Conservation (phyloP, 1,284 basidiomycete species). For the Leccinum subspadiceum region DNA sequence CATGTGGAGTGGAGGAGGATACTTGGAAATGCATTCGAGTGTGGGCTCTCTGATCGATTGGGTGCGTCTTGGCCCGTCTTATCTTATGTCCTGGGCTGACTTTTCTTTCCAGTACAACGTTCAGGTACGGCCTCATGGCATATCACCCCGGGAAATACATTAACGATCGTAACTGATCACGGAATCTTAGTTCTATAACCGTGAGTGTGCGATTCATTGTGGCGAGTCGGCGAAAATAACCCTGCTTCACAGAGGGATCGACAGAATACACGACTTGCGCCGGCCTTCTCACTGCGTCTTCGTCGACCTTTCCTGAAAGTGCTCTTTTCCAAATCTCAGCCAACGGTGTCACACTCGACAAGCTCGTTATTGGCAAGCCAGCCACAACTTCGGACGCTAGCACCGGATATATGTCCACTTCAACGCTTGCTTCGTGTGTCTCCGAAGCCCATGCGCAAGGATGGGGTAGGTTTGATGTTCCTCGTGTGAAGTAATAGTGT, state of each 20-base stretch:
- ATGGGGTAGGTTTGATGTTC: background rate
- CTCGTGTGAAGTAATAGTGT: conserved; percentile 31
- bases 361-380: conserved; percentile 65
- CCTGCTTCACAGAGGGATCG: background rate
- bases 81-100: background rate
- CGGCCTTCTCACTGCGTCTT: background rate
- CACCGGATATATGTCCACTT: conserved; percentile 38
- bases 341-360: conserved; percentile 35
- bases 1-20: conserved; percentile 44
- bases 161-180: conserved; percentile 1
- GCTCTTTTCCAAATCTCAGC: background rate
- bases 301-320: background rate
- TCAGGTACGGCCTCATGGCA: conserved; percentile 30
- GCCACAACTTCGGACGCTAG: conserved; percentile 48
- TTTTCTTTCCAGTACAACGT: conserved; percentile 39
- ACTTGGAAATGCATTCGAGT: conserved; percentile 50
- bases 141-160: background rate
- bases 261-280: background rate
- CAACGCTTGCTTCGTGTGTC: background rate
- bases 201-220: conserved; percentile 32
- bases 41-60: conserved; percentile 60
- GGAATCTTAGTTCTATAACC: conserved; percentile 56
- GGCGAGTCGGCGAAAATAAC: background rate
- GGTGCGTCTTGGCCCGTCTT: conserved; percentile 22
- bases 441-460: background rate